phyloP scores from a whole-genome alignment of 768 basidiomycete species.

The Mycena venus region DNA sequence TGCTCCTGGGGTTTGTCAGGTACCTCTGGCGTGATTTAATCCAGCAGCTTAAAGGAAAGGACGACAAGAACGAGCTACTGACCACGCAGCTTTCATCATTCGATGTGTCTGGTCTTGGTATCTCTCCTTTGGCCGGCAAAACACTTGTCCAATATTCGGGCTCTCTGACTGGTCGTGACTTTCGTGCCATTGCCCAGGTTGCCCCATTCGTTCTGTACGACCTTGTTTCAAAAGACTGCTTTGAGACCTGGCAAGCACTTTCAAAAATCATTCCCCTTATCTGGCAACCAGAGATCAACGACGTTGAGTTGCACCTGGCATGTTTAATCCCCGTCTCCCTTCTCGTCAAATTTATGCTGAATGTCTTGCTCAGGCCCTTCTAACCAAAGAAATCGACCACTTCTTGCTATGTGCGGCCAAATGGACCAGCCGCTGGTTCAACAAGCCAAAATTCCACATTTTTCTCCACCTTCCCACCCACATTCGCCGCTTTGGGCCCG shows the following conservation, averaged over 20 bases:
- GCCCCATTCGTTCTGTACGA: slow-evolving; percentile 54
- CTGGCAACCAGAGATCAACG: slow-evolving; percentile 54
- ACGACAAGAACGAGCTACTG: slow-evolving; percentile 40
- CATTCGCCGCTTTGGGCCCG: slow-evolving; percentile 56
- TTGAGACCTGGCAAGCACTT: slow-evolving; percentile 50
- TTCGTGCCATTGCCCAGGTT: slow-evolving; percentile 48
- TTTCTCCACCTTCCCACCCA: slow-evolving; percentile 52
- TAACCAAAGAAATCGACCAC: slow-evolving; percentile 46
- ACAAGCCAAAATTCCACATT: slow-evolving; percentile 61
- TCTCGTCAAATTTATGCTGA: no score
- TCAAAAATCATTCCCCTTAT: slow-evolving; percentile 50
- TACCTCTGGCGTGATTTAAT: slow-evolving; percentile 60
- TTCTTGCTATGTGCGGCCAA: slow-evolving; percentile 48
- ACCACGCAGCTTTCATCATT: slow-evolving; percentile 41
- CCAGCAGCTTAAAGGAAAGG: slow-evolving; percentile 39
- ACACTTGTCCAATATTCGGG: slow-evolving; percentile 47
- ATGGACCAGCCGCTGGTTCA: slow-evolving; percentile 52
- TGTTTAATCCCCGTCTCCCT: background rate
- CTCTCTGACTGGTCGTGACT: slow-evolving; percentile 52
- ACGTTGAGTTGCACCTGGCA: slow-evolving; percentile 34
- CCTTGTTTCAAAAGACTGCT: slow-evolving; percentile 44
- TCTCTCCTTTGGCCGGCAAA: slow-evolving; percentile 42
- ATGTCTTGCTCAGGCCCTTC: slow-evolving; percentile 25
- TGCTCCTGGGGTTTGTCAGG: slow-evolving; percentile 51
- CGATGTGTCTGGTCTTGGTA: slow-evolving; percentile 48